These are phyloP conservation scores for Cordyceps cicadae DNA, from an alignment of 2,329 filamentous ascomycete species.

Conservation along the genomic window DNA sequence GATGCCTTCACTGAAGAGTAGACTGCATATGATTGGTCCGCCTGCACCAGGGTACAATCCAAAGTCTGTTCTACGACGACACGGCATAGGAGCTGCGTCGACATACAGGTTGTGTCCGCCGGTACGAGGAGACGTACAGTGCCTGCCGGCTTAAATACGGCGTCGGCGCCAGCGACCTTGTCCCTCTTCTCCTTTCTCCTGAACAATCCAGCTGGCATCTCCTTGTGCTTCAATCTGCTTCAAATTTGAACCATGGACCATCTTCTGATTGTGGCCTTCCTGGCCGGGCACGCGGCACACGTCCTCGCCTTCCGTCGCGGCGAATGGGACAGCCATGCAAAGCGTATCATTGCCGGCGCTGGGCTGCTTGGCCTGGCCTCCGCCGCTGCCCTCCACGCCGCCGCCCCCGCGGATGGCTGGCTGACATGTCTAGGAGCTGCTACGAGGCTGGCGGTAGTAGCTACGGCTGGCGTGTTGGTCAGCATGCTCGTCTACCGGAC, in stretches of 20 bases:
- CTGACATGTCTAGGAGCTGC: neutral
- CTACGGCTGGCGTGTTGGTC: conserved; percentile 11
- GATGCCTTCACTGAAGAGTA: too few relatives aligned
- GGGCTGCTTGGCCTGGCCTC: neutral
- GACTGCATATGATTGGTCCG: too few relatives aligned
- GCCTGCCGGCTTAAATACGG: too few relatives aligned
- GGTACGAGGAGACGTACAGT: too few relatives aligned
- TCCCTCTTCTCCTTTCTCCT: too few relatives aligned
- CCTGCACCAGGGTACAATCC: too few relatives aligned
- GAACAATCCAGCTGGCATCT: neutral
- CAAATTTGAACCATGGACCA: neutral
- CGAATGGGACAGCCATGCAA: conserved; percentile 20
- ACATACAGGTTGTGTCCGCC: too few relatives aligned
- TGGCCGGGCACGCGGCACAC: conserved; percentile 14
- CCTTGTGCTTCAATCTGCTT: neutral
- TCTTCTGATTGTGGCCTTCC: conserved; percentile 4
- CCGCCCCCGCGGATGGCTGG: neutral
- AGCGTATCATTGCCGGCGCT: conserved; percentile 11
- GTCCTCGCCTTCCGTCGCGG: conserved; percentile 17
- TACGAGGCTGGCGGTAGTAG: neutral
- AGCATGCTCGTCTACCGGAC: conserved; percentile 18
- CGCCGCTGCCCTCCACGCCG: neutral
- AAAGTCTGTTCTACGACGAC: too few relatives aligned
- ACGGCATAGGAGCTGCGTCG: too few relatives aligned
- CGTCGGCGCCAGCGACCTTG: too few relatives aligned